A percentile compares a stretch with the other conserved stretches of the same genome.
Evolutionary conservation across 1,284 basidiomycete species (phyloP).

Genomic region (Neolentinus lepideus): DNA sequence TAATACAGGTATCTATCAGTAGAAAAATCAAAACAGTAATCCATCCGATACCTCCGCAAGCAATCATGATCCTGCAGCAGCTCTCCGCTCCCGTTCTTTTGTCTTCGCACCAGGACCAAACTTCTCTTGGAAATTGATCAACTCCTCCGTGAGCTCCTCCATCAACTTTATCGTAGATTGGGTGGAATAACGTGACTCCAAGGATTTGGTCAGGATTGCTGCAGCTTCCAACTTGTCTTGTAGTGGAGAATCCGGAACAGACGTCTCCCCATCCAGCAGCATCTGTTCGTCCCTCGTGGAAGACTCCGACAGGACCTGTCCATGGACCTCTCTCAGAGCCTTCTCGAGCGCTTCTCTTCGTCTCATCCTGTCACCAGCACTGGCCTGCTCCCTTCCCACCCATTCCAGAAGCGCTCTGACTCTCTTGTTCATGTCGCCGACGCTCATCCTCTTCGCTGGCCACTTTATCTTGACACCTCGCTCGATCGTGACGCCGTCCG

Average conservation of each 20-base stretch:
- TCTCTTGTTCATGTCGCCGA: slow-evolving; percentile 95
- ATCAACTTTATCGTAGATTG: slow-evolving; percentile 68
- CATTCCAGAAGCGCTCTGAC: slow-evolving; percentile 90
- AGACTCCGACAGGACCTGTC: slow-evolving; percentile 5
- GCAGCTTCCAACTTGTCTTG: slow-evolving; percentile 14
- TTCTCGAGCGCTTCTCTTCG: slow-evolving; percentile 61
- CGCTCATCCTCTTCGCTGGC: slow-evolving; percentile 90
- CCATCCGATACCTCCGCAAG: slow-evolving; percentile 14
- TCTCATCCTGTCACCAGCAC: slow-evolving; percentile 65
- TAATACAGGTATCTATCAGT: not conserved
- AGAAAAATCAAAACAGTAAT: slow-evolving; percentile 1
- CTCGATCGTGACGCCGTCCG: slow-evolving; percentile 47
- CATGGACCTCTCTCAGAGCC: slow-evolving; percentile 32
- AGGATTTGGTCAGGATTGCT: slow-evolving; percentile 6
- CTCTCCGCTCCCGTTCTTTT: slow-evolving; percentile 47
- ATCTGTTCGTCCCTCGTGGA: slow-evolving; percentile 7
- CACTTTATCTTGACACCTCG: slow-evolving; percentile 90
- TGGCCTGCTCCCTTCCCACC: slow-evolving; percentile 80
- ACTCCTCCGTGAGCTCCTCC: slow-evolving; percentile 83
- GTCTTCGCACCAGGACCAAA: slow-evolving; percentile 60
- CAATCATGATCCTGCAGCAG: slow-evolving; percentile 15
- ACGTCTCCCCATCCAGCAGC: slow-evolving; percentile 1
- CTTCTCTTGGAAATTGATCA: slow-evolving; percentile 82
- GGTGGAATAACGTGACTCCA: slow-evolving; percentile 10
- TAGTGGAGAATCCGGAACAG: slow-evolving; percentile 12